Conservation (phyloP, 1,139 yeast species). For the Saccharomyces hybrid region DNA sequence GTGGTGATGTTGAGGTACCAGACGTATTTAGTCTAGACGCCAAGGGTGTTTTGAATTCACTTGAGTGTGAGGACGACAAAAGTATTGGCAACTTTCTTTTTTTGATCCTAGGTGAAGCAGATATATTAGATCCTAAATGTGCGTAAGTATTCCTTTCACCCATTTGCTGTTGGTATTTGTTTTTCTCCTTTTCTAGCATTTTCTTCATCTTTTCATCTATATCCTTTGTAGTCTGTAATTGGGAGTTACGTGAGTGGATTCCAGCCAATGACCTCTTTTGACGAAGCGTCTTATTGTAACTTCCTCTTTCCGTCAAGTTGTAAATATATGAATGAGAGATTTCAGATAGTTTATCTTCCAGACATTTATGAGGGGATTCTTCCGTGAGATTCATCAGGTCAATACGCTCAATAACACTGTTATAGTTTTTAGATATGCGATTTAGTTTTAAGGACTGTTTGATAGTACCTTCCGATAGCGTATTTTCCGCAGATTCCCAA, state of each 20-base stretch:
- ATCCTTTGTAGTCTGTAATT: constrained; percentile 11
- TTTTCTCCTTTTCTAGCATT: constrained; percentile 23
- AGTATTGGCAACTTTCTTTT: constrained; percentile 29
- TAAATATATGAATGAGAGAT: constrained; percentile 20
- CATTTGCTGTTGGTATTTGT: constrained; percentile 11
- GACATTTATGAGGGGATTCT: constrained; percentile 19
- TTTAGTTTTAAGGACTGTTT: constrained; percentile 21
- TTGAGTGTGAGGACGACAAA: constrained; percentile 21
- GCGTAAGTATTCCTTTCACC: constrained; percentile 26
- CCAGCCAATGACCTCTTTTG: constrained; percentile 17
- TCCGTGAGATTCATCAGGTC: constrained; percentile 25
- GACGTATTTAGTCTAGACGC: constrained; percentile 13
- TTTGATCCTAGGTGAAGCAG: constrained; percentile 26
- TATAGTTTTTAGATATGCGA: constrained; percentile 23
- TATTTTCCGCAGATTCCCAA: constrained; percentile 35
- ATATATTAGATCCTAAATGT: constrained; percentile 25
- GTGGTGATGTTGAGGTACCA: constrained; percentile 16
- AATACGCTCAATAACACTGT: constrained; percentile 20
- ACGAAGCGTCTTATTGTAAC: constrained; percentile 13
- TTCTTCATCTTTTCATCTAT: constrained; percentile 26
- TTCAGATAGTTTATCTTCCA: constrained; percentile 20
- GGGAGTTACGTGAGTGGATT: constrained; percentile 3
- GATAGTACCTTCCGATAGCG: constrained; percentile 16
- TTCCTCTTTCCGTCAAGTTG: constrained; percentile 28
- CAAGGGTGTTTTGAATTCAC: constrained; percentile 26